Evolutionary conservation across 192 early-diverging fungal species (phyloP).

Genomic region (Phlyctochytrium planicorne): DNA sequence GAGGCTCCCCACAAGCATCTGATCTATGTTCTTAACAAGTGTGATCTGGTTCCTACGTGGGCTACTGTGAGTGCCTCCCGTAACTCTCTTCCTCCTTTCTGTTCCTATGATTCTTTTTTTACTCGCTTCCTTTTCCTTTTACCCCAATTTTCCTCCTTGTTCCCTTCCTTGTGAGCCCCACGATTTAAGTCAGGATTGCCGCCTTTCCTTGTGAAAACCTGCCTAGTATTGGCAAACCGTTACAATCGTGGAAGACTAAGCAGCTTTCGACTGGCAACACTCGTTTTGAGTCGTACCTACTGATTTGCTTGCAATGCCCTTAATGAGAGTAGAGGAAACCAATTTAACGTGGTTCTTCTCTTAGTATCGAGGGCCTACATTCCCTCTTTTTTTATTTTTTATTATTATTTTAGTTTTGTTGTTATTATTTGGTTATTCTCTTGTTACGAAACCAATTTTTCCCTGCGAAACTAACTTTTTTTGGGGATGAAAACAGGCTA

Average conservation of each 20-base stretch:
- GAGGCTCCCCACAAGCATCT: conserved; percentile 96
- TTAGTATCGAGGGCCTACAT: conserved; percentile 50
- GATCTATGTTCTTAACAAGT: conserved; percentile 96
- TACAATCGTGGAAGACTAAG: conserved; percentile 58
- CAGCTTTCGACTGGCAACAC: conserved; percentile 30
- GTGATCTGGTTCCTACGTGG: conserved; percentile 98
- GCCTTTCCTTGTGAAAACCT: not conserved
- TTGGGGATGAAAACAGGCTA: conserved; percentile 52
- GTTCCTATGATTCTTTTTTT: not conserved
- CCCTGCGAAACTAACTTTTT: not conserved
- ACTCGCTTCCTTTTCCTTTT: not conserved
- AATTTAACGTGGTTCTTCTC: conserved; percentile 24
- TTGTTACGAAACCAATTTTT: not conserved
- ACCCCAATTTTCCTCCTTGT: not conserved
- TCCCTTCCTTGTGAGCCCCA: conserved; percentile 26
- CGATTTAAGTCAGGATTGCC: conserved; percentile 55
- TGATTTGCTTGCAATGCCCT: conserved; percentile 7
- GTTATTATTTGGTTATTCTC: not conserved
- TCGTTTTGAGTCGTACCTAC: conserved; percentile 52
- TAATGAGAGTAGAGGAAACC: conserved; percentile 43
- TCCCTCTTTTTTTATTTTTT: conserved; percentile 10
- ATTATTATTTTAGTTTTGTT: conserved; percentile 4
- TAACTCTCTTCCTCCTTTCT: not conserved
- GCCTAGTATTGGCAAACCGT: conserved; percentile 37
- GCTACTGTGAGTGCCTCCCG: conserved; percentile 67